These are phyloP conservation scores for Eutrema salsugineum DNA, from an alignment of 441 rosid genomes.

Conservation along the genomic window DNA sequence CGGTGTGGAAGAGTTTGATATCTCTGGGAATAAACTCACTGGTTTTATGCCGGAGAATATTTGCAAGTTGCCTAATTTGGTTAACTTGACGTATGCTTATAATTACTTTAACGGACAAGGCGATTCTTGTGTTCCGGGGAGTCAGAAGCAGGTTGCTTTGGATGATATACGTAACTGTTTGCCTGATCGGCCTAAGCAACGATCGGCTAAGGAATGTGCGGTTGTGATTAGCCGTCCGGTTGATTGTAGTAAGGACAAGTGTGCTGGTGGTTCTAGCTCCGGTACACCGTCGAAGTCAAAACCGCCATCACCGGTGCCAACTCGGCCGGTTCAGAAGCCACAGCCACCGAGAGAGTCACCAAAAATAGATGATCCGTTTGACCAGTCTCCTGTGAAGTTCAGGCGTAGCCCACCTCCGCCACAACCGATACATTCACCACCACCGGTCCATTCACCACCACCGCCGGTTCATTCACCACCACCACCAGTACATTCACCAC, in stretches of 20 bases:
- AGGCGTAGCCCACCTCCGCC: slow-evolving; percentile 19
- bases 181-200: slow-evolving; percentile 50
- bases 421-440: not conserved
- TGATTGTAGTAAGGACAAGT: slow-evolving; percentile 71
- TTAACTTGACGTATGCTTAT: slow-evolving; percentile 49
- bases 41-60: slow-evolving; percentile 51
- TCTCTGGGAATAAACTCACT: slow-evolving; percentile 54
- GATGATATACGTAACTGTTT: slow-evolving; percentile 62
- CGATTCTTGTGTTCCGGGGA: slow-evolving; percentile 37
- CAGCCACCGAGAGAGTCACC: slow-evolving; percentile 34
- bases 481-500: not conserved
- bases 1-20: slow-evolving; percentile 40
- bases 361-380: slow-evolving; percentile 11
- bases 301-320: not conserved
- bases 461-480: not conserved
- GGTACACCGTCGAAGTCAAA: not conserved
- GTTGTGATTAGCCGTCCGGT: slow-evolving; percentile 52
- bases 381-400: slow-evolving; percentile 19
- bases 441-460: not conserved
- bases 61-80: slow-evolving; percentile 54
- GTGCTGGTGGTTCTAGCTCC: slow-evolving; percentile 36
- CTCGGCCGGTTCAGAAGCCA: not conserved
- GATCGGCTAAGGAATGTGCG: slow-evolving; percentile 37
- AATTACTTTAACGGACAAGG: slow-evolving; percentile 66
- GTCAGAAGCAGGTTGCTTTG: slow-evolving; percentile 36